Evolutionary conservation across 495 filamentous ascomycete genomes (phyloP), one percentile per base, ranked within the genome.

Genomic region (Penicillium crystallinum): DNA sequence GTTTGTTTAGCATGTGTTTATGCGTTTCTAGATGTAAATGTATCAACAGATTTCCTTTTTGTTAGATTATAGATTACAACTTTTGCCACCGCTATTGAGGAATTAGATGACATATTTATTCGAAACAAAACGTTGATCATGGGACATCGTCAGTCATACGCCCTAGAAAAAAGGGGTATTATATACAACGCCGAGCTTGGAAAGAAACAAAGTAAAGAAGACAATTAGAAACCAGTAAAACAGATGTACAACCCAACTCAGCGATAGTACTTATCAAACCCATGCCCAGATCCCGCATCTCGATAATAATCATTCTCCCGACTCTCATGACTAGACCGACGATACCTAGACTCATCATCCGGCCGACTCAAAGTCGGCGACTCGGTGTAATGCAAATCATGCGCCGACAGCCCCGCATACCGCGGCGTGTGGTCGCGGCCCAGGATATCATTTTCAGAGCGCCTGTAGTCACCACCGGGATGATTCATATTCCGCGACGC

Each of bases 241-340:
- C 42, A 52, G 38, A 46, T 23, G 21, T 12, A 7, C 39, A 52
- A 34, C 18, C 34, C 22, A 49, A 8, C 15, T 56, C 51, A 72
- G 22, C 63, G 53, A 47, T 71, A 73, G 17, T 29, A 43, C 21
- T 41, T 40, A 25, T 69, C 65, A 3, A 67, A 40, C 6, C 37
- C 29, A 33, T 40, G 29, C 21, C 34, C 18, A 39, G 25, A 17
- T 65, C 59, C 34, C 67, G 67, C 65, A 40, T 66, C 66, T n/a
- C 69, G 68, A 50, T 75, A 73, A 49, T 71, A 73, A 17, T 72
- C 69, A 12, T 77, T 73, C 6, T 70, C 37, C 50, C 69, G 63
- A 42, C 55, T 71, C 14, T 56, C 48, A 22, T 63, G 54, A 39
- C 65, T 54, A 30, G 59, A 60, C 35, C 68, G 60, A 22, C 65